These are phyloP conservation scores for Fereydounia khargensis DNA, from an alignment of 1,284 basidiomycete species.

Conservation along the genomic window DNA sequence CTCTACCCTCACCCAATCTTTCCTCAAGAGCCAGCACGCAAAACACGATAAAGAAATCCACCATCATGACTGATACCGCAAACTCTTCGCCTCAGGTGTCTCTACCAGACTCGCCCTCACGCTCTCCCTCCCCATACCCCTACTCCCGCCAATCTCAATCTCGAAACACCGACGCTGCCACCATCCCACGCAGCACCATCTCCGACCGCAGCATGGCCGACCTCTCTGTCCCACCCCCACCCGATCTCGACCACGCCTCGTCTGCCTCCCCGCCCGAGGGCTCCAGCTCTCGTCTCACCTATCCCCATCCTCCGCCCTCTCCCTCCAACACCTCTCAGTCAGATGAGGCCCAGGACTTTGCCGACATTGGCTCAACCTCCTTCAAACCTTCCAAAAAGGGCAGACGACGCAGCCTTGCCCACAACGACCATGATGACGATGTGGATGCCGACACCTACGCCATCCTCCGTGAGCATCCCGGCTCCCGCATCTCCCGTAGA, in stretches of 20 bases:
- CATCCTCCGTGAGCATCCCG: constrained; percentile 15
- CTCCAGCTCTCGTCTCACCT: too few species aligned
- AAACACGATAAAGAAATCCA: too few species aligned
- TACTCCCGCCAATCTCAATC: constrained; percentile 3
- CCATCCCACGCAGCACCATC: constrained; percentile 7
- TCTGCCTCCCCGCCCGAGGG: constrained; percentile 5
- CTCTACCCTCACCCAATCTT: too few species aligned
- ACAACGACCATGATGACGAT: constrained; percentile 2
- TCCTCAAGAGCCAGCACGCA: too few species aligned
- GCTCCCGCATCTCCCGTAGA: constrained; percentile 18
- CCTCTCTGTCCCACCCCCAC: constrained; percentile 18
- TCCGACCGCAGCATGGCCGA: constrained; percentile 25
- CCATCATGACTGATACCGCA: constrained; percentile 20
- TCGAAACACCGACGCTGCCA: neutral
- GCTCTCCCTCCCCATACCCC: constrained; percentile 12
- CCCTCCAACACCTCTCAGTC: constrained; percentile 48
- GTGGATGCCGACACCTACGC: too few species aligned
- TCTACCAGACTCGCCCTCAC: constrained; percentile 24
- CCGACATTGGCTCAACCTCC: constrained; percentile 22
- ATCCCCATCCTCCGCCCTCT: constrained; percentile 42
- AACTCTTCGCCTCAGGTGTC: constrained; percentile 31
- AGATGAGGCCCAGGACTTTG: constrained; percentile 43
- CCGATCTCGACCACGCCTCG: too few species aligned
- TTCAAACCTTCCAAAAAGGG: constrained; percentile 1
- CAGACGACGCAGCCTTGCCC: constrained; percentile 11